Base-by-base conservation (phyloP, 2,329 filamentous ascomycete genomes). In the Cytospora schulzeri region DNA sequence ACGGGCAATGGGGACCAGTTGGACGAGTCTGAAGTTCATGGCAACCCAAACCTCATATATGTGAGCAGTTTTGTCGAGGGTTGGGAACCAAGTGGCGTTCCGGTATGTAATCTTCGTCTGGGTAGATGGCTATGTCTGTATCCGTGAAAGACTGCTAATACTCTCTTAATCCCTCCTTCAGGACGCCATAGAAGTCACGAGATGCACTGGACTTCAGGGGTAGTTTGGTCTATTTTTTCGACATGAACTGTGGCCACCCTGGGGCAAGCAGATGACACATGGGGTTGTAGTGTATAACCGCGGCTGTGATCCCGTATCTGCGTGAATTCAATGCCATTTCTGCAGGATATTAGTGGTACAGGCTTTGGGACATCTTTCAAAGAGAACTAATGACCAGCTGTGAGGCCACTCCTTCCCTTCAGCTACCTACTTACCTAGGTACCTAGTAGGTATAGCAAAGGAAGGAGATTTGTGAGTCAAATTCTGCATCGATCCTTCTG, bases 11-110 rank as follows among this genome's bases (percentile, higher is more conserved):
- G 79, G 0, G 76, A 81, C 66, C 80, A 76, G 62, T 74, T 74
- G 60, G 31, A 74, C 38, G 71, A 73, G 17, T 68, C 63, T 11
- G 73, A 73, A 22, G 67, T 71, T 0, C 73, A 71, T 53, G 89
- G 89, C 1, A 88, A 91, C 70, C 88, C 89, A 2, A 82, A 84
- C 66, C 71, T 92, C 68, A 76, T 88, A 15, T 92, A 92, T 71
- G 80, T 89, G 71, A 91, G 87, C 72, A 77, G 81, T 66, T 74
- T 91, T 61, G 73, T 86, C 26, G 77, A 89, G 66, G 89, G 88
- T 71, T 90, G 84, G 74, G 88, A 91, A 74, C 88, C 89, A 0
- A 88, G 86, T 9, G 88, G 88, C 5, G 82, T 84, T 31, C 85
- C 85, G 57, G 65, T 66, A 62, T 31, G 65, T 24, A 17, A 14